Conservation (phyloP, 257 asterid genomes). For the Mentha longifolia region DNA sequence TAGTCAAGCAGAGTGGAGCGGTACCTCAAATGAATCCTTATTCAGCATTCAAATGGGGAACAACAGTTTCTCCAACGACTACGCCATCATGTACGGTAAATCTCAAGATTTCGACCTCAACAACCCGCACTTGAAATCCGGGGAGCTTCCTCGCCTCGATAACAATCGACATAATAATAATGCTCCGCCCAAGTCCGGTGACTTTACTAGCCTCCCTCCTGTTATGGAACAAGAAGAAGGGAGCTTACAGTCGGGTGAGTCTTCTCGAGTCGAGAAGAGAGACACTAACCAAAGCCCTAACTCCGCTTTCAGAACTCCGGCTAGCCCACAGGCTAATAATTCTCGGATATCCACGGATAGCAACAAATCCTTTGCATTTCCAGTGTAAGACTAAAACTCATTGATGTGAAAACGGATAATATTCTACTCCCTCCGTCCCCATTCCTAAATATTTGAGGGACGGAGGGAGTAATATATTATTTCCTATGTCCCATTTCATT, state of each 20-base stretch:
- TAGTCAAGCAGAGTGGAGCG: slow-evolving; percentile 65
- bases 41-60: slow-evolving; percentile 93
- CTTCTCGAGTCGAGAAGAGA: slow-evolving; percentile 29
- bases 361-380: slow-evolving; percentile 58
- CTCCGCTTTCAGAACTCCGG: not conserved
- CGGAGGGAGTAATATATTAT: too few relatives aligned
- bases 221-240: slow-evolving; percentile 55
- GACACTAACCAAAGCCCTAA: not conserved
- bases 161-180: slow-evolving; percentile 19
- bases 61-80: slow-evolving; percentile 73
- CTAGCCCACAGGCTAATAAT: not conserved
- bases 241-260: slow-evolving; percentile 27
- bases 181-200: slow-evolving; percentile 33
- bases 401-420: not conserved
- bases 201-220: slow-evolving; percentile 53
- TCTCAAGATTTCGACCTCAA: slow-evolving; percentile 59
- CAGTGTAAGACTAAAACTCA: slow-evolving; percentile 51
- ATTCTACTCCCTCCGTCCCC: too few relatives aligned
- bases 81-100: slow-evolving; percentile 38
- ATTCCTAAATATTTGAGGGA: too few relatives aligned
- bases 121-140: slow-evolving; percentile 41
- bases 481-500: too few relatives aligned
- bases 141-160: slow-evolving; percentile 63
- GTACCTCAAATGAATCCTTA: slow-evolving; percentile 72
- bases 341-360: slow-evolving; percentile 57